These are phyloP conservation scores for Colletotrichum zoysiae DNA, from an alignment of 2,329 filamentous ascomycete genomes.

Conservation along the genomic window DNA sequence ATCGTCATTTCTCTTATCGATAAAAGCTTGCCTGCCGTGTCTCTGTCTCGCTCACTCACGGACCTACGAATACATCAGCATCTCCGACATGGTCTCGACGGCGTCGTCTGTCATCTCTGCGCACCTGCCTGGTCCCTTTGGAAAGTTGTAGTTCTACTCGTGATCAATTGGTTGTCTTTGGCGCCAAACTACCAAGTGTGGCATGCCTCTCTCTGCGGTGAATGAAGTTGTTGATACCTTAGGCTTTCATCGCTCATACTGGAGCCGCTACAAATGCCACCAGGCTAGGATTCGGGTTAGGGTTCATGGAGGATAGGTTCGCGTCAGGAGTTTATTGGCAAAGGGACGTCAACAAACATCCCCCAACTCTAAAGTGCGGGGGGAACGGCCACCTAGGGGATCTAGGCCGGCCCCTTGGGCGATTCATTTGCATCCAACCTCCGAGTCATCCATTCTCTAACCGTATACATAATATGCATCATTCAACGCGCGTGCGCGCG, in stretches of 20 bases:
- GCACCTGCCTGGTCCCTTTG: not conserved
- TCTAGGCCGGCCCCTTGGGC: conserved; percentile 1
- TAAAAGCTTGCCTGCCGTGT: not conserved
- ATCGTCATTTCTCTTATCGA: conserved; percentile 14
- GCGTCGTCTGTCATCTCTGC: no score
- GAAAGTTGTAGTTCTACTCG: not conserved
- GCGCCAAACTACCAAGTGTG: not conserved
- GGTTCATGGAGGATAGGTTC: no score
- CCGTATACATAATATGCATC: conserved; percentile 2
- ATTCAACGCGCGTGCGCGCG: conserved; percentile 14
- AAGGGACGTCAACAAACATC: not conserved
- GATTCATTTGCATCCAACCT: conserved; percentile 30
- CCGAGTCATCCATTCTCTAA: conserved; percentile 31
- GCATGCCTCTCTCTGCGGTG: not conserved
- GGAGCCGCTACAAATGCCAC: no score
- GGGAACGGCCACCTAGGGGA: not conserved
- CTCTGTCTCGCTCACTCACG: not conserved
- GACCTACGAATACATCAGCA: not conserved
- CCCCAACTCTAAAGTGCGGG: conserved; percentile 38
- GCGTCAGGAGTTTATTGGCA: no score
- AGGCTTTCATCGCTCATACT: no score
- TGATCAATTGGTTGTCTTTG: not conserved
- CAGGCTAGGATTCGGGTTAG: no score
- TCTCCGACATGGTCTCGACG: not conserved
- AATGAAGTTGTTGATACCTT: no score